Conservation (phyloP, 2,329 filamentous ascomycete species). For the Nothomitra cinnamomea region DNA sequence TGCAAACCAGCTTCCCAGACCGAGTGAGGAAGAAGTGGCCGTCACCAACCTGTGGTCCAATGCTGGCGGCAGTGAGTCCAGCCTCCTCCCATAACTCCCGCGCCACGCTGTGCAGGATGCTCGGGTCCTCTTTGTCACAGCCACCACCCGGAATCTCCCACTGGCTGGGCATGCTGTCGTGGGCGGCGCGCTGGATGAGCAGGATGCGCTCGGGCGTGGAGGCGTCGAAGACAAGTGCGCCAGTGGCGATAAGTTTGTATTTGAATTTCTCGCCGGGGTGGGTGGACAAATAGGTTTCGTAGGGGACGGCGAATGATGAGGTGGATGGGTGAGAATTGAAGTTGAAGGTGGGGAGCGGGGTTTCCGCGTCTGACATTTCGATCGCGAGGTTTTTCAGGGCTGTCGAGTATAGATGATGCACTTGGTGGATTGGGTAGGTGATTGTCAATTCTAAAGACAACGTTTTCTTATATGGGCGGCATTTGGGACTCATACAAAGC, state of each 20-base stretch:
- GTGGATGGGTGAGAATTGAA: neutral
- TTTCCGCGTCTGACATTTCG: neutral
- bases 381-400: neutral
- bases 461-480: neutral
- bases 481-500: neutral
- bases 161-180: conserved; percentile 27
- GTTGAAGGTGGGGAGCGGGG: neutral
- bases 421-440: neutral
- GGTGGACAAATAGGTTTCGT: neutral
- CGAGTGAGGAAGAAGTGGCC: conserved; percentile 11
- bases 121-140: conserved; percentile 25
- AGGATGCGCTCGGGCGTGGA: conserved; percentile 19
- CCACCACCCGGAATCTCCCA: conserved; percentile 36
- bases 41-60: conserved; percentile 11
- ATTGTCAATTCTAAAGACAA: neutral
- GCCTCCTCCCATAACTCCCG: conserved; percentile 34
- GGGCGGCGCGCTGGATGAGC: conserved; percentile 29
- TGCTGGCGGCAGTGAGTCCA: conserved; percentile 20
- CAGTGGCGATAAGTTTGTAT: neutral
- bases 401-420: no score
- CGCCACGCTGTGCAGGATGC: conserved; percentile 26
- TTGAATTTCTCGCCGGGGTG: neutral
- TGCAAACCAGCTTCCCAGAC: conserved; percentile 14
- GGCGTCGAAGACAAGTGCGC: neutral
- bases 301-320: neutral